Conservation (phyloP, 352 stramenopile species). For the Albugo candida region DNA sequence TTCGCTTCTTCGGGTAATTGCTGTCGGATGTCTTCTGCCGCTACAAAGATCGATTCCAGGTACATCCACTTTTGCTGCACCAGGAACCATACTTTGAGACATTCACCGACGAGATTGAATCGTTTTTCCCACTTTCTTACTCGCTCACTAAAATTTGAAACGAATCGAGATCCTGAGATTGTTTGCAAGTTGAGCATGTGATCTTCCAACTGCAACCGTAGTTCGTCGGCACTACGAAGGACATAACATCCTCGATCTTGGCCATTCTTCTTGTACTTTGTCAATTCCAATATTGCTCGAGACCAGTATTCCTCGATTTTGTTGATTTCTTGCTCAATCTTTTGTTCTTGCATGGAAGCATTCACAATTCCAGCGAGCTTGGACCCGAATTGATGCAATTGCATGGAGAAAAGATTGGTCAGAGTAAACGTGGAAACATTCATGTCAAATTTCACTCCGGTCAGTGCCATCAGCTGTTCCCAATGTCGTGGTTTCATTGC, state of each 20-base stretch:
- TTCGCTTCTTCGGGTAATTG: conserved; percentile 86
- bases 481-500: conserved; percentile 84
- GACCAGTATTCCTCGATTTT: conserved; percentile 86
- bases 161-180: conserved; percentile 83
- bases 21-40: conserved; percentile 84
- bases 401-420: conserved; percentile 83
- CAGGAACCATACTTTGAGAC: conserved; percentile 83
- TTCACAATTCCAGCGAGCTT: conserved; percentile 89
- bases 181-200: conserved; percentile 81
- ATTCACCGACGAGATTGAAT: conserved; percentile 81
- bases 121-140: conserved; percentile 85
- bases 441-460: conserved; percentile 83
- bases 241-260: conserved; percentile 56
- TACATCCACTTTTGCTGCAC: conserved; percentile 94
- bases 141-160: conserved; percentile 74
- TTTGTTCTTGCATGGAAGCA: conserved; percentile 84
- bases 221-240: conserved; percentile 58
- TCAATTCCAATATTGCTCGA: conserved; percentile 74
- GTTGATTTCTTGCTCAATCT: conserved; percentile 85
- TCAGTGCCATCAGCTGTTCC: conserved; percentile 80
- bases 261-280: conserved; percentile 87
- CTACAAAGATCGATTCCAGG: conserved; percentile 87
- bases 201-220: conserved; percentile 70
- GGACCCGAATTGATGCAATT: conserved; percentile 74
- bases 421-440: conserved; percentile 87